phyloP scores from a whole-genome alignment of 306 rosid genomes.

The Gillenia trifoliata region DNA sequence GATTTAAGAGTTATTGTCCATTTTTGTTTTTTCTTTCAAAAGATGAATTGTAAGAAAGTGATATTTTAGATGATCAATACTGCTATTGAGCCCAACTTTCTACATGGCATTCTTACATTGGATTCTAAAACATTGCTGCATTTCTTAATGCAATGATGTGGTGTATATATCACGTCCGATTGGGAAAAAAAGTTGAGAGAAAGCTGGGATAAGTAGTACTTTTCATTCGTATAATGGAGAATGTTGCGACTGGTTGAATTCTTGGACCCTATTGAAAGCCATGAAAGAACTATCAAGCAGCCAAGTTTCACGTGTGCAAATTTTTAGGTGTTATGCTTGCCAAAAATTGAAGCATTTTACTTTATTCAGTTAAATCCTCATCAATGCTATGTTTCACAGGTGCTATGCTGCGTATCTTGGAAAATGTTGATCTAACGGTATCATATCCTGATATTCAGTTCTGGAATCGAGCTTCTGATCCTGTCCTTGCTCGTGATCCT shows the following conservation, averaged over 20 bases:
- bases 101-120: background rate
- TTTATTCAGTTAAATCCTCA: constrained; percentile 3
- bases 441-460: constrained; percentile 53
- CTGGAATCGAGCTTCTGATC: constrained; percentile 81
- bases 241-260: background rate
- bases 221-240: background rate
- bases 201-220: background rate
- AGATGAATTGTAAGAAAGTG: background rate
- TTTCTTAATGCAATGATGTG: background rate
- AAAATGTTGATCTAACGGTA: constrained; percentile 38
- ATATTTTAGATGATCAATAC: background rate
- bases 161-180: background rate
- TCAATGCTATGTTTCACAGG: constrained; percentile 41
- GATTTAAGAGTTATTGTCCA: background rate
- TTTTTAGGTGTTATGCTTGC: background rate
- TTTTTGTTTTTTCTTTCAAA: background rate
- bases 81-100: background rate
- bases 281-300: background rate
- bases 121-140: background rate
- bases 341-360: background rate
- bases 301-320: background rate
- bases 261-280: background rate
- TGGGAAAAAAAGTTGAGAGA: background rate
- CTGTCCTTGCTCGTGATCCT: constrained; percentile 77
- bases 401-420: constrained; percentile 46